Base-by-base conservation (phyloP, 2,329 filamentous ascomycete species). In the Penicillium corylophilum region DNA sequence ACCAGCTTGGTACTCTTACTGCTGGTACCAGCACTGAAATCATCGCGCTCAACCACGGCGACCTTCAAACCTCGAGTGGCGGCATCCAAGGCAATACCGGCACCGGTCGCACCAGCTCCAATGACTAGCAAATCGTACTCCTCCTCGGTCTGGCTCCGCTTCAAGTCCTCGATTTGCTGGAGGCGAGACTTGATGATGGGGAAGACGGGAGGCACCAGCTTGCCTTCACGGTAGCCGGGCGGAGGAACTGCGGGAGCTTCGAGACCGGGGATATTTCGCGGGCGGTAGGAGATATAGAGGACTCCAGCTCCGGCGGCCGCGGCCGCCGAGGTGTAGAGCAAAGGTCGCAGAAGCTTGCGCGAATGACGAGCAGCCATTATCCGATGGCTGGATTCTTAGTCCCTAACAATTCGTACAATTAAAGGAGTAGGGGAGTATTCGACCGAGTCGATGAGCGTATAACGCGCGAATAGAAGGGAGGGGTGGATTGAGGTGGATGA, bases 1-100 rank as follows among this genome's bases (percentile, higher is more conserved):
- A 94, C 89, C 47, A 94, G 79, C 74, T 94, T 94, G 44, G 89
- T 94, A 75, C 87, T 91, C 77, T 93, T 93, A 71, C 87, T 90
- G 76, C 87, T 91, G 36, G 89, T 93, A 26, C 89, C 89, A 56
- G 86, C 82, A 62, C 86, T 86, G 70, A 93, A 94, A 72, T 94
- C 89, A 70, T 93, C 89, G 55, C 88, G 81, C 74, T 94, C 89
- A 15, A 94, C 87, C 45, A 92, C 74, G 12, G 89, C 89, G 53
- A 94, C 89, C 73, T 86, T 89, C 64, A 93, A 75, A 2, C 89
- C 89, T 61, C 89, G 82, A 2, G 89, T 92, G 20, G 85, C 87
- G 31, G 89, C 89, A 71, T 94, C 89, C 41, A 94, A 81, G 12
- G 89, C 89, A 63, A 94, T 90, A 22, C 89, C 89, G 5, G 88